Evolutionary conservation across 305 asterid species (phyloP), one percentile per base, ranked within the genome.

Genomic region (Withania somnifera): DNA sequence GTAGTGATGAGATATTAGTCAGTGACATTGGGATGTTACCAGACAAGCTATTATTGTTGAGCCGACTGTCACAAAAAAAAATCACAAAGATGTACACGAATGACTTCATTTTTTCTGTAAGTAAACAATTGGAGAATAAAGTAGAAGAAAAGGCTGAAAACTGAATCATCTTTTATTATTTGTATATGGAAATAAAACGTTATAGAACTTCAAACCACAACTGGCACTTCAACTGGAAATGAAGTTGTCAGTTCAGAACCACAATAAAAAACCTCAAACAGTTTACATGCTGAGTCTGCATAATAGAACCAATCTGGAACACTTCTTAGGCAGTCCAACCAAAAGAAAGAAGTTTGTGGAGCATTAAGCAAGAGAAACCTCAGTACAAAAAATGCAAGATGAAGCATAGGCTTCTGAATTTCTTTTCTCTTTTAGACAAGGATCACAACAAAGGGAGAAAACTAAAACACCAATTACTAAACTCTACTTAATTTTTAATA

Each of bases 31-130:
- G 88, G 51, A 88, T 90, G 47, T 82, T 79, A 24, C 92, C 92
- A 40, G 80, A 60, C 84, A 89, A 83, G 84, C 90, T 89, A 85
- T 89, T 89, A 86, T 89, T 89, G 89, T 89, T 89, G 83, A 89
- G 91, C 83, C 92, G 92, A 52, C 92, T 89, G 82, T 85, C 85
- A 77, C 86, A 20, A 86, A 88, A 89, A 84, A 64, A 63, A 38
- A 81, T 51, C 84, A 83, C 52, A 82, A 71, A 22, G 60, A 51
- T 50, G 50, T 56, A 50, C 32, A 80, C 56, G 15, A 78, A 68
- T 80, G 63, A 73, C 79, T 66, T 81, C 56, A 75, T 0, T 50
- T 73, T 51, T 75, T 42, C 63, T 51, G 1, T 0, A 8, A 69
- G 30, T 5, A 50, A 66, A 26, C 24, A 73, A 73, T 15, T 50